Evolutionary conservation across 2,329 filamentous ascomycete species (phyloP).

Genomic region (Calonectria pauciramosa): DNA sequence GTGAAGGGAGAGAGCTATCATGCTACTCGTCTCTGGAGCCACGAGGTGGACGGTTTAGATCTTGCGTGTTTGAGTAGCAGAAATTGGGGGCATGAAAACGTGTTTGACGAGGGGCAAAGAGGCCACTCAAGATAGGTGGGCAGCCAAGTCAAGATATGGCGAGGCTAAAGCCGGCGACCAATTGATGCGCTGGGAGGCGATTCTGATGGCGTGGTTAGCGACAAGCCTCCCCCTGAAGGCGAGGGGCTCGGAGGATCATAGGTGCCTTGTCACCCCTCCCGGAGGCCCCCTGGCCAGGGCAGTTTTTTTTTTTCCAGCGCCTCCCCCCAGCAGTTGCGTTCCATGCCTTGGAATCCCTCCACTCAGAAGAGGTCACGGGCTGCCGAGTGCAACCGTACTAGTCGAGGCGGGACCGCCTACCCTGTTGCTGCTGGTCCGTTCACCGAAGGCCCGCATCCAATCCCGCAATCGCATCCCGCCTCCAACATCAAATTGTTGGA

Average conservation of each 20-base stretch:
- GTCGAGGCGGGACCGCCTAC: not conserved
- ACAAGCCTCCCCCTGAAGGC: constrained; percentile 17
- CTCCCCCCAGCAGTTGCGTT: not conserved
- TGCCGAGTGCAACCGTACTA: not conserved
- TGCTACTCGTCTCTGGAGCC: constrained; percentile 22
- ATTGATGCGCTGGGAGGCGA: constrained; percentile 1
- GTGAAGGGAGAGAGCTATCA: constrained; percentile 35
- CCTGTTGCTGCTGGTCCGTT: constrained; percentile 9
- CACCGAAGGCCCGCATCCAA: constrained; percentile 1
- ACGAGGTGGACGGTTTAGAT: constrained; percentile 15
- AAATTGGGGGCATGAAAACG: constrained; percentile 17
- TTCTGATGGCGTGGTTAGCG: constrained; percentile 20
- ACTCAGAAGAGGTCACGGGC: constrained; percentile 7
- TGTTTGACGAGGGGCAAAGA: constrained; percentile 7
- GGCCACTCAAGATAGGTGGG: not conserved
- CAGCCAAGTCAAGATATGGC: not conserved
- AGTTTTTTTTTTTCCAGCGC: not conserved
- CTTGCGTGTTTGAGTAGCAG: not conserved
- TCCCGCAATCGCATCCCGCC: constrained; percentile 10
- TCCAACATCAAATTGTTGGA: constrained; percentile 12
- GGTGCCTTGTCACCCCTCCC: not conserved
- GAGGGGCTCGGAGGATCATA: constrained; percentile 3
- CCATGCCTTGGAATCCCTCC: not conserved
- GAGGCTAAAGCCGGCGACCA: constrained; percentile 2
- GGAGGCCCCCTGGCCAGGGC: not conserved